These are phyloP conservation scores for Cryptosporidium tyzzeri DNA, from an alignment of 169 alveolate genomes.

Conservation along the genomic window DNA sequence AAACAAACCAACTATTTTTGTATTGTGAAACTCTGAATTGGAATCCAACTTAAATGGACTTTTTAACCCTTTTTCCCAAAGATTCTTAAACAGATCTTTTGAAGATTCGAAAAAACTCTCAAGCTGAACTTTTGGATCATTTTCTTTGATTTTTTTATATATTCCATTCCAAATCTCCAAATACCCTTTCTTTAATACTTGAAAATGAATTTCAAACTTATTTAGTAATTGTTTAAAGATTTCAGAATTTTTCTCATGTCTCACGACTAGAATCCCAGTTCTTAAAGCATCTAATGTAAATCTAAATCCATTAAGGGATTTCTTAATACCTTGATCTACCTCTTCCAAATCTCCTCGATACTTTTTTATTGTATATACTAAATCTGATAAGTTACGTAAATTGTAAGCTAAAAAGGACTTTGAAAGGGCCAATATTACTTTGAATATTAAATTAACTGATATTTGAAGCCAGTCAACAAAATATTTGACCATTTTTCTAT, in stretches of 20 bases:
- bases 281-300: background rate
- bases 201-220: background rate
- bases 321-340: background rate
- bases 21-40: background rate
- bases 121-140: background rate
- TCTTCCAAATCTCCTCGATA: background rate
- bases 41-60: conserved; percentile 45
- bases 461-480: conserved; percentile 44
- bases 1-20: conserved; percentile 12
- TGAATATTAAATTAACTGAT: conserved; percentile 2
- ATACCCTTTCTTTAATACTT: background rate
- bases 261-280: background rate
- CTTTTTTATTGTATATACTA: conserved; percentile 4
- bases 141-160: background rate
- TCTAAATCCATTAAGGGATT: conserved; percentile 11
- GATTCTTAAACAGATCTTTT: background rate
- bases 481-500: conserved; percentile 3
- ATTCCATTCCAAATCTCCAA: conserved; percentile 1
- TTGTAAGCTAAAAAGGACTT: conserved; percentile 38
- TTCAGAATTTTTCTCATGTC: background rate
- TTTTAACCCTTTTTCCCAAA: conserved; percentile 17
- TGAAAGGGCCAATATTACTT: background rate
- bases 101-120: conserved; percentile 5
- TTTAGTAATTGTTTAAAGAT: background rate
- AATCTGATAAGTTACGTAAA: conserved; percentile 29